Percentiles rank a stretch among this genome's conserved stretches.
Evolutionary conservation across 345 rosid genomes (phyloP).

Genomic region (Streptanthus diversifolius): DNA sequence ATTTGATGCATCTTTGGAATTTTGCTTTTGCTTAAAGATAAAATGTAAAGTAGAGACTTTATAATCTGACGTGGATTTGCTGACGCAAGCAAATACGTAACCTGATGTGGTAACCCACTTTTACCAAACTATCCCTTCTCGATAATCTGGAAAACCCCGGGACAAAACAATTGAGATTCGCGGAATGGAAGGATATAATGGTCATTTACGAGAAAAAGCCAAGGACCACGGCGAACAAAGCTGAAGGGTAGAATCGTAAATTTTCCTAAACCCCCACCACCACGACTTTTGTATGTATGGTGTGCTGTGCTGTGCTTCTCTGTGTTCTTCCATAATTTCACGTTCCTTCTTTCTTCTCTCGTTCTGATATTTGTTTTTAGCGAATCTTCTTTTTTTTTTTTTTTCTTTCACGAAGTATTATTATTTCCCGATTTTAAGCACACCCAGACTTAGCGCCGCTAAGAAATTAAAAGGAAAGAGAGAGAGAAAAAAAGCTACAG

Average conservation of each 20-base stretch:
- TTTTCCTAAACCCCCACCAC: background rate
- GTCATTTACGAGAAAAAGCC: background rate
- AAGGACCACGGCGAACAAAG: conserved; percentile 11
- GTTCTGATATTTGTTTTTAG: background rate
- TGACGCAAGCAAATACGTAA: conserved; percentile 29
- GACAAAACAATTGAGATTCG: background rate
- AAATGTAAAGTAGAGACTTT: background rate
- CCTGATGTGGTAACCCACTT: background rate
- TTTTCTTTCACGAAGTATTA: background rate
- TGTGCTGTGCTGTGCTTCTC: conserved; percentile 30
- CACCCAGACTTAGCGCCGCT: background rate
- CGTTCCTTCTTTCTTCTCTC: background rate
- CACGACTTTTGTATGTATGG: conserved; percentile 19
- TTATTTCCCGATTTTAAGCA: background rate
- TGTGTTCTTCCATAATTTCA: conserved; percentile 20
- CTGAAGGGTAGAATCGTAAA: conserved; percentile 18
- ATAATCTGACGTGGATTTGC: conserved; percentile 24
- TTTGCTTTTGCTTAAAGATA: conserved; percentile 30
- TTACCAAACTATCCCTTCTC: conserved; percentile 9
- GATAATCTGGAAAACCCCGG: background rate
- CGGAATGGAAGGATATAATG: background rate
- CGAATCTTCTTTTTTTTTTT: background rate
- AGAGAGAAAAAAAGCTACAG: background rate
- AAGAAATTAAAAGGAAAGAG: background rate
- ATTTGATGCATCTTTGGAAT: conserved; percentile 10